These are phyloP conservation scores for Globisporangium irregulare DNA, from an alignment of 352 stramenopile species.

Conservation along the genomic window DNA sequence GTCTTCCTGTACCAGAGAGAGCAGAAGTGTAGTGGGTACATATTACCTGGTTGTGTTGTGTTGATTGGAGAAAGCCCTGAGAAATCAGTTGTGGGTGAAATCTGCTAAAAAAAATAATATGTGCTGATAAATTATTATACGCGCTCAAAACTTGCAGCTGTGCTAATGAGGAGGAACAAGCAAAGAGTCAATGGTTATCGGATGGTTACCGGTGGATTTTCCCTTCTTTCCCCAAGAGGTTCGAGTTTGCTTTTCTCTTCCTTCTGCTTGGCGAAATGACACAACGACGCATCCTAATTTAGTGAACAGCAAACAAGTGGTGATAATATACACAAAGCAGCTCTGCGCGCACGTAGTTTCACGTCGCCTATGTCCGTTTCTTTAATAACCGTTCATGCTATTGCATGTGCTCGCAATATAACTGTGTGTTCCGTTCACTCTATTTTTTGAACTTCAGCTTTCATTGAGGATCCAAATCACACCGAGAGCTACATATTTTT, in stretches of 20 bases:
- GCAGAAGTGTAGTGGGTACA: not conserved
- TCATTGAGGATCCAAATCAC: not conserved
- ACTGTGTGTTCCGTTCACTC: not conserved
- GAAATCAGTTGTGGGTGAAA: not conserved
- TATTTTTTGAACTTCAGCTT: slow-evolving; percentile 1
- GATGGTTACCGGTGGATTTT: not conserved
- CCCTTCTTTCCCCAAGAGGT: not conserved
- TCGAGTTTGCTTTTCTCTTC: not conserved
- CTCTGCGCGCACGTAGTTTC: not conserved
- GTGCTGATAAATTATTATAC: not conserved
- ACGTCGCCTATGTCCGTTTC: not conserved
- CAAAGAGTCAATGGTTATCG: not conserved
- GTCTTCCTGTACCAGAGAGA: not conserved
- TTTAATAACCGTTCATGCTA: not conserved
- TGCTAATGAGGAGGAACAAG: not conserved
- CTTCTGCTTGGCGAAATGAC: not conserved
- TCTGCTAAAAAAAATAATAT: not conserved
- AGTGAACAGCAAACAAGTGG: not conserved
- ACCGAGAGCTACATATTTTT: not conserved
- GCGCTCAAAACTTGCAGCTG: not conserved
- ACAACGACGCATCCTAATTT: not conserved
- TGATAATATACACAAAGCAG: not conserved
- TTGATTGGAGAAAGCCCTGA: not conserved
- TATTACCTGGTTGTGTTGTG: not conserved
- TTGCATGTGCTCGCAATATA: not conserved